Evolutionary conservation across 208 protist genomes (phyloP), one percentile per base, ranked within the genome.

Genomic region (Sergeia podlipaevii): DNA sequence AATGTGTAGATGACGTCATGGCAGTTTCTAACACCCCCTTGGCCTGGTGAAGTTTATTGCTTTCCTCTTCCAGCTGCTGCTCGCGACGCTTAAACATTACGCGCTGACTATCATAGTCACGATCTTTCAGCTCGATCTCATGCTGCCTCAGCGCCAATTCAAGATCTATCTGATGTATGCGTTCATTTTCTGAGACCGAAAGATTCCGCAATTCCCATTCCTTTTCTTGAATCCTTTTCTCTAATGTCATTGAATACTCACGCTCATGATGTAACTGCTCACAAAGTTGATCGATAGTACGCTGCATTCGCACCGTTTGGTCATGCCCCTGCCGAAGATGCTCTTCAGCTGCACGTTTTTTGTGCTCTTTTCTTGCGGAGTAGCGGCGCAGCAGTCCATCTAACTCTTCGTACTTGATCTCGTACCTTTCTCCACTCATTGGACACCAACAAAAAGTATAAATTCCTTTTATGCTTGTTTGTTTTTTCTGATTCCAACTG

Each of bases 391-490:
- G 26, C n/a, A 80, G 51, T 17, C 17, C 43, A 27, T 72, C 67
- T 38, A 80, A 45, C 29, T 80, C 74, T 10, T 52, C 42, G 42
- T 48, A 67, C 44, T 61, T 70, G 17, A 41, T 53, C 10, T 50
- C 11, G 48, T 70, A 74, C n/a, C n/a, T n/a, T n/a, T n/a, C n/a
- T n/a, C n/a, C n/a, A n/a, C n/a, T n/a, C n/a, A n/a, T n/a, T n/a
- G n/a, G n/a, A n/a, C n/a, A n/a, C n/a, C n/a, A n/a, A n/a, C n/a
- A n/a, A n/a, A n/a, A n/a, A n/a, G n/a, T n/a, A n/a, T n/a, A n/a
- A n/a, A n/a, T n/a, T n/a, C n/a, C n/a, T n/a, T n/a, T n/a, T n/a
- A n/a, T n/a, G n/a, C n/a, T n/a, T n/a, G n/a, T n/a, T n/a, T n/a
- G n/a, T n/a, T n/a, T n/a, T n/a, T n/a, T n/a, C n/a, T n/a, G n/a